Evolutionary conservation across 2,329 filamentous ascomycete genomes (phyloP), one percentile per base, ranked within the genome.

Genomic region (Aspergillus melleus): DNA sequence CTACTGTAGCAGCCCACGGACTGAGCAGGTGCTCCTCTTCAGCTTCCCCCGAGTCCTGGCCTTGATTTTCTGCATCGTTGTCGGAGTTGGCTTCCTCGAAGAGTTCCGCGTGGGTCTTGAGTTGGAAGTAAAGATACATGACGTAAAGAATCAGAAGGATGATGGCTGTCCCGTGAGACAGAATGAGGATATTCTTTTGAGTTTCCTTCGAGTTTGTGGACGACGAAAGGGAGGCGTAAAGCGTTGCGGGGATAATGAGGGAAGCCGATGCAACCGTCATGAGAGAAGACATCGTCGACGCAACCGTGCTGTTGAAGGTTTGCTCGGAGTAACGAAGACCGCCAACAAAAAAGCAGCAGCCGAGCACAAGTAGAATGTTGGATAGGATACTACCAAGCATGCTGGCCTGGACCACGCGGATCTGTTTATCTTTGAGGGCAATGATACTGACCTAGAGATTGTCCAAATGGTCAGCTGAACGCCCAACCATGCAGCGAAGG

Each of bases 371-470:
- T 8, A 98, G 84, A 65, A 97, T 88, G 77, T 98, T 98, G 65
- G 94, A 97, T 44, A 98, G 83, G 68, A 98, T 96, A 71, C 91
- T 96, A 52, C 95, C 94, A 36, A 98, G 87, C 93, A 98, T 98
- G 64, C 92, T 96, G 20, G 94, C 90, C 79, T 98, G 95, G n/a
- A 98, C 94, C 65, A 98, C 93, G 69, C 94, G 88, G 72, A 97
- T 96, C 78, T 98, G 90, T 64, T 88, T 87, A 68, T 95, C 87
- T 66, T 83, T 86, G 50, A 99, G 84, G 19, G 95, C 95, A 64
- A 98, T 90, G 68, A 98, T 94, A 74, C 91, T 96, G 73, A 96
- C 91, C 90, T 94, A 72, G 10, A 58, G 36, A 19, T 42, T 52
- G 47, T 16, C 3, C 11, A 14, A 32, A 49, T 14, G 26, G 32